These are phyloP conservation scores for Podospora anserina DNA, from an alignment of 495 filamentous ascomycete species.

Conservation along the genomic window DNA sequence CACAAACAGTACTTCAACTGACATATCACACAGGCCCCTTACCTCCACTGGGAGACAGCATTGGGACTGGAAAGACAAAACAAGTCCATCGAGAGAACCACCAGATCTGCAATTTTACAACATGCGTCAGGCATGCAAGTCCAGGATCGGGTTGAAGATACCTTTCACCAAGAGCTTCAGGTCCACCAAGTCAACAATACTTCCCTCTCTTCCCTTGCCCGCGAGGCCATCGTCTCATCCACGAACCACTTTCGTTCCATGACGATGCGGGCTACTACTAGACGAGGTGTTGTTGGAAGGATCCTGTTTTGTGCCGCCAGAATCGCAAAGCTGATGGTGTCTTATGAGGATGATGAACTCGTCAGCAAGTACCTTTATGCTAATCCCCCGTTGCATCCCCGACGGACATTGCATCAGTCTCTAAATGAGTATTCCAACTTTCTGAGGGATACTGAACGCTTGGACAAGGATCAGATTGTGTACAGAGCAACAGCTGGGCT, in stretches of 20 bases:
- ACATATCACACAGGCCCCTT: slow-evolving; percentile 9
- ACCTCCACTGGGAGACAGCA: slow-evolving; percentile 21
- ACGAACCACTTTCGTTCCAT: slow-evolving; percentile 18
- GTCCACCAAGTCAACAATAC: slow-evolving; percentile 17
- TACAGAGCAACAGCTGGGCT: slow-evolving; percentile 16
- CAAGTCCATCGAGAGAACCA: slow-evolving; percentile 16
- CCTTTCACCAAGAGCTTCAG: slow-evolving; percentile 17
- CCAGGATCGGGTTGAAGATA: slow-evolving; percentile 16
- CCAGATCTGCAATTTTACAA: slow-evolving; percentile 7
- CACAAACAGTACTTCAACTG: neutral
- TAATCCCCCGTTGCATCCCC: slow-evolving; percentile 18
- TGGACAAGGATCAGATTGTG: slow-evolving; percentile 19
- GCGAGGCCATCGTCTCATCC: slow-evolving; percentile 12
- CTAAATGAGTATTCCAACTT: slow-evolving; percentile 19
- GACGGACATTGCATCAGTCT: slow-evolving; percentile 18
- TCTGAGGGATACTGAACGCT: slow-evolving; percentile 14
- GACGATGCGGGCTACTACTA: slow-evolving; percentile 15
- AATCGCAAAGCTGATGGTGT: slow-evolving; percentile 17
- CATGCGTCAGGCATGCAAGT: slow-evolving; percentile 2
- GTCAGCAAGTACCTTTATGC: slow-evolving; percentile 15
- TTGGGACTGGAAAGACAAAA: slow-evolving; percentile 13
- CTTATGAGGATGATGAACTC: slow-evolving; percentile 18
- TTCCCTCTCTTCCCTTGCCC: slow-evolving; percentile 14
- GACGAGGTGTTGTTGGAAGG: slow-evolving; percentile 18
- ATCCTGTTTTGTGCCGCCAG: slow-evolving; percentile 18